These are phyloP conservation scores for Penicillium verhagenii DNA, from an alignment of 495 filamentous ascomycete genomes.

Conservation along the genomic window DNA sequence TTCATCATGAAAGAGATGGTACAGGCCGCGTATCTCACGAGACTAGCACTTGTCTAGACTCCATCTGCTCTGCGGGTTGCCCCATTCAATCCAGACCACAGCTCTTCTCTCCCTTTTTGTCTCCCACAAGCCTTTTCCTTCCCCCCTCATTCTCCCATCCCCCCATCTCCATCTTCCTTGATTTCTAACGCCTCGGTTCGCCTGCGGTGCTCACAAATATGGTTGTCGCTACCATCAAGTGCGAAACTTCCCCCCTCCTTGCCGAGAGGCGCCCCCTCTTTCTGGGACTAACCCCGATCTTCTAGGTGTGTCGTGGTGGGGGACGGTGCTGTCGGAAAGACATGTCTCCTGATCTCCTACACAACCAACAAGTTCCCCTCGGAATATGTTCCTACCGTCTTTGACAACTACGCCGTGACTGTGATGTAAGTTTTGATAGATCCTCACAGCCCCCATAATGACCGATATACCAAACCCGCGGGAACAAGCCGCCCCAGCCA, in stretches of 20 bases:
- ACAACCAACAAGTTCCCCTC: conserved; percentile 99
- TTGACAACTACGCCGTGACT: conserved; percentile 99
- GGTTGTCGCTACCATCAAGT: conserved; percentile 44
- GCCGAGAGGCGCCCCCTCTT: conserved; percentile 15
- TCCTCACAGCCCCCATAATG: not conserved
- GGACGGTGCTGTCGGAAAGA: conserved; percentile 99
- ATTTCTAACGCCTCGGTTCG: not conserved
- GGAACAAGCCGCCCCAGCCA: not conserved
- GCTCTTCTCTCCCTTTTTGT: conserved; percentile 27
- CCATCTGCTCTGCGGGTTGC: conserved; percentile 28
- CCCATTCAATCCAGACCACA: conserved; percentile 33
- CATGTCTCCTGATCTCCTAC: conserved; percentile 97
- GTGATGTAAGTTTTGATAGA: conserved; percentile 75
- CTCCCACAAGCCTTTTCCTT: conserved; percentile 14
- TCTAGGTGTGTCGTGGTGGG: conserved; percentile 95
- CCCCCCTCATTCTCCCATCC: conserved; percentile 6
- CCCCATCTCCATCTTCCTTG: not conserved
- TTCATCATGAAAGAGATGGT: not conserved
- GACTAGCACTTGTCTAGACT: conserved; percentile 25
- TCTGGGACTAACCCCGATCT: conserved; percentile 25
- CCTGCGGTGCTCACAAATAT: conserved; percentile 26
- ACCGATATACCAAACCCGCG: not conserved
- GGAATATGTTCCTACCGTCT: conserved; percentile 98
- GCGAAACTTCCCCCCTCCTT: conserved; percentile 19
- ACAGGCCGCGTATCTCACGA: conserved; percentile 8